phyloP scores from a whole-genome alignment of 169 alveolate species.

The Besnoitia besnoiti region DNA sequence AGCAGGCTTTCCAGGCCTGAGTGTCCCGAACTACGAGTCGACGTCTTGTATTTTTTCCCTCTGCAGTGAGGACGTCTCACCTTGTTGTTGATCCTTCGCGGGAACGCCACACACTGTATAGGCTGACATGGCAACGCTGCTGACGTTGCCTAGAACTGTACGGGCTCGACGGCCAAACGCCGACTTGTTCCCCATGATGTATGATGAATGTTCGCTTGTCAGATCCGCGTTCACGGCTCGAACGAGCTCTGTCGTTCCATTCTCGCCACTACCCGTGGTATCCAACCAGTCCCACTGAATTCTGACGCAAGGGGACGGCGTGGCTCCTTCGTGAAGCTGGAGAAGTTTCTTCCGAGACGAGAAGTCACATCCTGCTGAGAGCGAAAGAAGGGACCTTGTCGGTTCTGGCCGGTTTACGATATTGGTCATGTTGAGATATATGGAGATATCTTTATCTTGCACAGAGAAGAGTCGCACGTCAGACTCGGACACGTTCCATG shows the following conservation, averaged over 20 bases:
- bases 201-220: neutral
- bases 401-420: constrained; percentile 4
- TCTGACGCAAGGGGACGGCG: neutral
- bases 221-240: constrained; percentile 36
- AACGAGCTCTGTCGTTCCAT: constrained; percentile 18
- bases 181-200: neutral
- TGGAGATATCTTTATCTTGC: neutral
- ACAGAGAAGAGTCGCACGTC: constrained; percentile 1
- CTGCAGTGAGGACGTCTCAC: neutral
- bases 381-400: neutral
- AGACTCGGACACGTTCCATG: constrained; percentile 4
- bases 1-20: too few species aligned
- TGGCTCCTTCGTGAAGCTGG: too few species aligned
- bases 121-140: neutral
- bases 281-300: constrained; percentile 27
- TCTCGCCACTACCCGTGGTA: neutral
- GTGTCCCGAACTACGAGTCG: too few species aligned
- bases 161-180: neutral
- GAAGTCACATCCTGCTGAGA: neutral
- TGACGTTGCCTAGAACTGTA: neutral
- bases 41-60: too few species aligned
- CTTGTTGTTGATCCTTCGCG: neutral
- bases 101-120: neutral
- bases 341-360: neutral
- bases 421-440: neutral